A percentile compares a stretch with the other conserved stretches of the same genome.
phyloP scores from a whole-genome alignment of 2,329 filamentous ascomycete genomes.

The Ploettnerulaceae sp. region DNA sequence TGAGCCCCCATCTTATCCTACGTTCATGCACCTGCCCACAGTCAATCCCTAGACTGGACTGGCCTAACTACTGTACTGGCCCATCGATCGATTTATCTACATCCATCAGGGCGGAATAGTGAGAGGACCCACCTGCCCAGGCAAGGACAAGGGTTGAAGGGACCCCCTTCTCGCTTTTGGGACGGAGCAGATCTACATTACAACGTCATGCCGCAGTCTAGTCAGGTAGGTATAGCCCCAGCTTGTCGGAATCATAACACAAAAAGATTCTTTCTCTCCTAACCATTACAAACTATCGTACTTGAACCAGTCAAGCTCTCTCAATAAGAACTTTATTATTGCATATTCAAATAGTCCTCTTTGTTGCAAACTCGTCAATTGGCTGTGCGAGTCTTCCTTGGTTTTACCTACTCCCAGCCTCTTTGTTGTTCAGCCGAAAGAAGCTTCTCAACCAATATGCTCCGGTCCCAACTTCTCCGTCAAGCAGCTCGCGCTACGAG shows the following conservation, averaged over 20 bases:
- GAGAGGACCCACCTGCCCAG: too few relatives aligned
- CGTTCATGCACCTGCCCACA: too few relatives aligned
- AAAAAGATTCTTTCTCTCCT: slow-evolving; percentile 3
- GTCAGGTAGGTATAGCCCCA: too few relatives aligned
- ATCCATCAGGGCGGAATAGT: too few relatives aligned
- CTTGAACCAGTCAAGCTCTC: not conserved
- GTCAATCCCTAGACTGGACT: too few relatives aligned
- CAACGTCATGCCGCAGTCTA: too few relatives aligned
- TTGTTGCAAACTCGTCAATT: not conserved
- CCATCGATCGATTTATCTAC: too few relatives aligned
- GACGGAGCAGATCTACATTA: too few relatives aligned
- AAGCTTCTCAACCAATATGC: slow-evolving; percentile 24
- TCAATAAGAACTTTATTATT: not conserved
- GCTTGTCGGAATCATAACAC: slow-evolving; percentile 6
- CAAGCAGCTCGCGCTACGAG: slow-evolving; percentile 27
- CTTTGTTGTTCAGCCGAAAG: not conserved
- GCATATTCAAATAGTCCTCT: not conserved
- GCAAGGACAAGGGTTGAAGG: too few relatives aligned
- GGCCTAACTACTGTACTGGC: too few relatives aligned
- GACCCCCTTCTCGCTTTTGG: too few relatives aligned
- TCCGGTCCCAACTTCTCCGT: slow-evolving; percentile 30
- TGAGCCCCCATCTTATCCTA: too few relatives aligned
- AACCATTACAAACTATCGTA: not conserved
- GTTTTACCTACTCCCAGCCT: not conserved
- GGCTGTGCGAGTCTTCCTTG: not conserved